These are phyloP conservation scores for Tausonia pullulans DNA, from an alignment of 1,284 basidiomycete species.

Conservation along the genomic window DNA sequence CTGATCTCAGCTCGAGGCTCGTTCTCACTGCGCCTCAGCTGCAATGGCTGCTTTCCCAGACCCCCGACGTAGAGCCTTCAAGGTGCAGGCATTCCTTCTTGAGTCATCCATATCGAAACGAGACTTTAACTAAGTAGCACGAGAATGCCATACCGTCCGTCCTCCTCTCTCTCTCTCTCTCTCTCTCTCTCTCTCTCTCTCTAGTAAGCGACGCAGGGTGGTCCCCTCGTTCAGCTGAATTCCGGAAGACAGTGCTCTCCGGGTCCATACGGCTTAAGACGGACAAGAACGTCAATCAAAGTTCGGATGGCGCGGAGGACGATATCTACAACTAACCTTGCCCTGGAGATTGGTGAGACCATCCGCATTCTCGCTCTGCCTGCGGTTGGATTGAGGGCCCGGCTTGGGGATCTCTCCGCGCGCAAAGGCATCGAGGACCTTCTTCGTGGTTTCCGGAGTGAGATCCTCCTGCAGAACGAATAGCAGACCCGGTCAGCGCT, in stretches of 20 bases:
- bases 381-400: constrained; percentile 78
- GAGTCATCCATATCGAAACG: no score
- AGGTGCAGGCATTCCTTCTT: no score
- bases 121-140: no score
- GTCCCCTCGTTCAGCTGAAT: constrained; percentile 47
- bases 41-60: no score
- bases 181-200: no score
- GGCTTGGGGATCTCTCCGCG: constrained; percentile 79
- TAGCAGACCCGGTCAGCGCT: constrained; percentile 4
- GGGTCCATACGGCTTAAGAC: constrained; percentile 74
- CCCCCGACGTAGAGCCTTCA: no score
- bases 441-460: constrained; percentile 79
- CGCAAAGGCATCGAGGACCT: constrained; percentile 72
- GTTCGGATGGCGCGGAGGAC: background rate
- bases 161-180: no score
- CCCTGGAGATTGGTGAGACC: constrained; percentile 71
- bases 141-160: no score
- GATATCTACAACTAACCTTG: constrained; percentile 47
- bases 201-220: no score
- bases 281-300: constrained; percentile 17
- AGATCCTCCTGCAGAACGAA: constrained; percentile 68
- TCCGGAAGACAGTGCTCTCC: constrained; percentile 80
- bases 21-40: no score
- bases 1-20: no score
- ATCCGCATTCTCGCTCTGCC: constrained; percentile 81